phyloP scores from a whole-genome alignment of 2,329 filamentous ascomycete species.

The Verruconis gallopava region DNA sequence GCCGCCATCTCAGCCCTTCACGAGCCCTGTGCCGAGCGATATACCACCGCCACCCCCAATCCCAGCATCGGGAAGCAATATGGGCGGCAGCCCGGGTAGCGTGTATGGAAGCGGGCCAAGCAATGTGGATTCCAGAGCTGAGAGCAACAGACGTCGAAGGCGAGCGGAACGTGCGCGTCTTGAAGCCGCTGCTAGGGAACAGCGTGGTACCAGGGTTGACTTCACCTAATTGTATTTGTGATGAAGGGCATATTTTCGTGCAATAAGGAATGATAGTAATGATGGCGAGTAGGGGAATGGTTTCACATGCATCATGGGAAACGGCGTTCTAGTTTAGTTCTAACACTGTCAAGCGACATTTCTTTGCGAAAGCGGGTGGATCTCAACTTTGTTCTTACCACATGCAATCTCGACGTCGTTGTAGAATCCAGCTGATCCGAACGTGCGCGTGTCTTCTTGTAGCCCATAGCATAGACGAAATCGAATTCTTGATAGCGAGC shows the following conservation, averaged over 20 bases:
- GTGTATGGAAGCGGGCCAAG: conserved; percentile 22
- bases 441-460: no score
- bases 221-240: conserved; percentile 22
- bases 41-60: conserved; percentile 24
- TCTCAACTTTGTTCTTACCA: no score
- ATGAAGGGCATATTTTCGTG: no score
- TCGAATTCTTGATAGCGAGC: no score
- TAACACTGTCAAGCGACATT: no score
- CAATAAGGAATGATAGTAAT: not conserved
- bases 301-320: no score
- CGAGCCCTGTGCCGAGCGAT: conserved; percentile 4
- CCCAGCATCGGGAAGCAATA: conserved; percentile 15
- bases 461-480: no score
- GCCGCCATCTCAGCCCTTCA: conserved; percentile 13
- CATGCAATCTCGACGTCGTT: no score
- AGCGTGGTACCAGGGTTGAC: conserved; percentile 26
- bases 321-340: no score
- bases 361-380: no score
- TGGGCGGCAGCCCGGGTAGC: conserved; percentile 22
- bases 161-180: conserved; percentile 25
- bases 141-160: conserved; percentile 25
- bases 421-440: no score
- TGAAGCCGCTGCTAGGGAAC: conserved; percentile 19
- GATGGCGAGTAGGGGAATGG: not conserved
- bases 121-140: conserved; percentile 26